Base-by-base conservation (phyloP, 169 alveolate species). In the Eimeria sp. region DNA sequence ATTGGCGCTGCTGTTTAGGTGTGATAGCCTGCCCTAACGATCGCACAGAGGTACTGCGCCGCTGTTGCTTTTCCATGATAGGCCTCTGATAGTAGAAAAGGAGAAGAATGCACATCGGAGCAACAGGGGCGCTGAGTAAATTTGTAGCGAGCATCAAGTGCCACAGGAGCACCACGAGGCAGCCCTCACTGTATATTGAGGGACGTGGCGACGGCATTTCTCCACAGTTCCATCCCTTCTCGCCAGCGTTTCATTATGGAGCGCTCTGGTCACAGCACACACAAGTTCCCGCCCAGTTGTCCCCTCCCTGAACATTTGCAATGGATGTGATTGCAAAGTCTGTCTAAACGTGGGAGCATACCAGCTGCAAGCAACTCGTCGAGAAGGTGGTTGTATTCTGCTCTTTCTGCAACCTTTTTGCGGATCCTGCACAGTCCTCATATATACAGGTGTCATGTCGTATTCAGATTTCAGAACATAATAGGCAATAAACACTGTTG, bases 191-290 rank as follows among this genome's bases (percentile, higher is more conserved):
- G 92, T 18, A 51, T 34, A 34, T 63, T 61, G 58, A 84, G 92
- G 16, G 92, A 84, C 25, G 92, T 84, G 45, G 92, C 92, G 2
- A 84, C 92, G n/a, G 92, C 92, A 34, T 84, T 84, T 18, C 78
- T 84, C 92, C 92, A 84, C 92, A 84, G 57, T 34, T 84, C 92
- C 92, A 84, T 84, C 63, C 92, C 92, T 61, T 84, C 92, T 57
- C 92, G 51, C 92, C 92, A 84, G 63, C 92, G 92, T 27, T 61
- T 57, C 92, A 84, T 84, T 84, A 84, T 84, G 57, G 92, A 84
- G 67, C 92, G 92, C 47, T 84, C 92, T 84, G 78, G 5, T 84
- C 75, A 40, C 49, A 82, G 14, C 40, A 18, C 72, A 61, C 78
- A 54, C 92, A 61, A 51, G n/a, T 30, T 18, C 78, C 49, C 18